Conservation (phyloP, 202 grass and related monocot genomes). For the Saccharum hybrid region DNA sequence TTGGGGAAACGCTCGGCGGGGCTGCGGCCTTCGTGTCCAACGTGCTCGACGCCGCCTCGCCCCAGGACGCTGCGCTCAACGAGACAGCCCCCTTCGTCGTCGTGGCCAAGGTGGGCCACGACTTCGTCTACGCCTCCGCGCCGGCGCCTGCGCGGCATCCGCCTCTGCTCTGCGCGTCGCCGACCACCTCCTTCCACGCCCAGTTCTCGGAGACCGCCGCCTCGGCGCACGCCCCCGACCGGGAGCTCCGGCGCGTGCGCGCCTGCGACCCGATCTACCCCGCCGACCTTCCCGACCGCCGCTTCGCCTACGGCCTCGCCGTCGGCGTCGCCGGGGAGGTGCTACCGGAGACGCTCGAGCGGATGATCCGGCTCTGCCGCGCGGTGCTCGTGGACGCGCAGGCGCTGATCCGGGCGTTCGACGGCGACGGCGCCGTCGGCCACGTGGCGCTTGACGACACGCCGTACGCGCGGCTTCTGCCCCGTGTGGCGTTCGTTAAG, state of each 20-base stretch:
- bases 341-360: slow-evolving; percentile 68
- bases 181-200: slow-evolving; percentile 88
- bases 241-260: slow-evolving; percentile 68
- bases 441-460: slow-evolving; percentile 62
- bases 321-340: slow-evolving; percentile 86
- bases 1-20: slow-evolving; percentile 81
- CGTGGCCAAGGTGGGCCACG: slow-evolving; percentile 77
- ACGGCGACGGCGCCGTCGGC: slow-evolving; percentile 59
- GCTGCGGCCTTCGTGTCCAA: slow-evolving; percentile 88
- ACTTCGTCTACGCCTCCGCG: slow-evolving; percentile 74
- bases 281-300: slow-evolving; percentile 61
- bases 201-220: slow-evolving; percentile 55
- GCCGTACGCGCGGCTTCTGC: slow-evolving; percentile 61
- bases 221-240: slow-evolving; percentile 62
- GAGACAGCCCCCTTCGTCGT: slow-evolving; percentile 34
- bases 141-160: slow-evolving; percentile 47
- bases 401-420: slow-evolving; percentile 88
- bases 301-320: slow-evolving; percentile 76
- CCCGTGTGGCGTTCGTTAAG: slow-evolving; percentile 75
- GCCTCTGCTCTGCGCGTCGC: slow-evolving; percentile 51
- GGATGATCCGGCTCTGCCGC: slow-evolving; percentile 73
- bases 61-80: slow-evolving; percentile 18
- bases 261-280: slow-evolving; percentile 78
- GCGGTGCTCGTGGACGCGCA: slow-evolving; percentile 88
- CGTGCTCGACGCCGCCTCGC: slow-evolving; percentile 74